These are phyloP conservation scores for Calcarisporium arbuscula DNA, from an alignment of 2,329 filamentous ascomycete genomes.

Conservation along the genomic window DNA sequence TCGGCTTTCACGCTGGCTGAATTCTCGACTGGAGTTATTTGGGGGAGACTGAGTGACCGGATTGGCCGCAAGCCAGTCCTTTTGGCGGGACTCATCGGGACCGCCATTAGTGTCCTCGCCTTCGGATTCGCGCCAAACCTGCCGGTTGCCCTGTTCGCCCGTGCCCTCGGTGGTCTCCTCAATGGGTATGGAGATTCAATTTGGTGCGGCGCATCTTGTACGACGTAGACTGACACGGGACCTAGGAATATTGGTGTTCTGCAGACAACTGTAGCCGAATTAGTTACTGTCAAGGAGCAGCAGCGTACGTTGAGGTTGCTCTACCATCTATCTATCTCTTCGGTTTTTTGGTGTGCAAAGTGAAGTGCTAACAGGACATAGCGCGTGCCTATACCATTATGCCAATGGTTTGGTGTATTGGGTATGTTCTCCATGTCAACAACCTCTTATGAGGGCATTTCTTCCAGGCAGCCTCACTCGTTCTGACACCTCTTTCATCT, in stretches of 20 bases:
- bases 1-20: constrained; percentile 95
- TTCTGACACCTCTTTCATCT: constrained; percentile 22
- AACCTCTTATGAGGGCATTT: too few species aligned
- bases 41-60: constrained; percentile 87
- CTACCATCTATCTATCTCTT: too few species aligned
- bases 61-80: constrained; percentile 91
- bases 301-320: constrained; percentile 58
- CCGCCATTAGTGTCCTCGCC: constrained; percentile 82
- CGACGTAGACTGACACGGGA: not conserved
- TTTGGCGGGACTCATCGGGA: constrained; percentile 82
- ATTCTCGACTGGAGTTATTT: constrained; percentile 85
- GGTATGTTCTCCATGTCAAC: constrained; percentile 49
- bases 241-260: constrained; percentile 84
- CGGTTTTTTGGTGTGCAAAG: not conserved
- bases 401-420: constrained; percentile 97
- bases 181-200: constrained; percentile 66
- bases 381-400: constrained; percentile 94
- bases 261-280: constrained; percentile 89
- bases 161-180: constrained; percentile 81
- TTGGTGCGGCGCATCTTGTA: not conserved
- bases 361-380: constrained; percentile 29
- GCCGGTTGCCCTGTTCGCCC: constrained; percentile 75
- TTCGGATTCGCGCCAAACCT: constrained; percentile 88
- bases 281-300: constrained; percentile 88
- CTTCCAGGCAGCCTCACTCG: too few species aligned